A percentile compares a stretch with the other conserved stretches of the same genome.
phyloP scores from a whole-genome alignment of 768 basidiomycete genomes.

The Postia placenta region DNA sequence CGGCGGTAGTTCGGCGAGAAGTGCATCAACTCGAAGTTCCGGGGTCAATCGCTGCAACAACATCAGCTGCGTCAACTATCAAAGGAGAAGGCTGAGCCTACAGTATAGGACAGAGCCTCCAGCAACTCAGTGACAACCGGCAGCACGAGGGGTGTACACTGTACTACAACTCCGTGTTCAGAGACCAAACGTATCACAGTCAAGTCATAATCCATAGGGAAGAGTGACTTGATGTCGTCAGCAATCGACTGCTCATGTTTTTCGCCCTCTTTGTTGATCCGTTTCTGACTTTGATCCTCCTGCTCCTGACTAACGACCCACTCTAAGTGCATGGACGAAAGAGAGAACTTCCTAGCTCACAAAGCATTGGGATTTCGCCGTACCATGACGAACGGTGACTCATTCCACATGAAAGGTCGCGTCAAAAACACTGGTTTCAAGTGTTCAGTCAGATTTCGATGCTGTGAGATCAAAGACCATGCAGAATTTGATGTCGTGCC shows the following conservation, averaged over 20 bases:
- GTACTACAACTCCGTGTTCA: slow-evolving; percentile 31
- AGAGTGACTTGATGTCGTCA: too few relatives aligned
- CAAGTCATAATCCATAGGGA: background rate
- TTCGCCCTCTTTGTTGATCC: too few relatives aligned
- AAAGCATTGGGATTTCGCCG: background rate
- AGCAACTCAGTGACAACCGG: slow-evolving; percentile 38
- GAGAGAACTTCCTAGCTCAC: background rate
- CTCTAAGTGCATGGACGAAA: too few relatives aligned
- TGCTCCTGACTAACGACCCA: too few relatives aligned
- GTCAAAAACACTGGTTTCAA: slow-evolving; percentile 34
- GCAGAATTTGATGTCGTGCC: background rate
- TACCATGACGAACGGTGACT: slow-evolving; percentile 33
- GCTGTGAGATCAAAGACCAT: slow-evolving; percentile 9
- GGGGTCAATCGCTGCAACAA: slow-evolving; percentile 29
- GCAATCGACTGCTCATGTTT: too few relatives aligned
- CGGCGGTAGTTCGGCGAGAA: slow-evolving; percentile 37
- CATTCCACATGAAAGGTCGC: slow-evolving; percentile 38
- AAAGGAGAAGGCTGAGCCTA: too few relatives aligned
- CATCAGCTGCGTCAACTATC: too few relatives aligned
- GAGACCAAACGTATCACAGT: slow-evolving; percentile 38
- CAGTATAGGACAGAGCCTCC: slow-evolving; percentile 40
- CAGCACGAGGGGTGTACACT: slow-evolving; percentile 52
- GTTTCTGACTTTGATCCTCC: too few relatives aligned
- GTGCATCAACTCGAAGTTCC: slow-evolving; percentile 32
- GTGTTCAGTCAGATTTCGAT: slow-evolving; percentile 29